Evolutionary conservation across 768 basidiomycete genomes (phyloP).

Genomic region (Lactarius hatsudake): DNA sequence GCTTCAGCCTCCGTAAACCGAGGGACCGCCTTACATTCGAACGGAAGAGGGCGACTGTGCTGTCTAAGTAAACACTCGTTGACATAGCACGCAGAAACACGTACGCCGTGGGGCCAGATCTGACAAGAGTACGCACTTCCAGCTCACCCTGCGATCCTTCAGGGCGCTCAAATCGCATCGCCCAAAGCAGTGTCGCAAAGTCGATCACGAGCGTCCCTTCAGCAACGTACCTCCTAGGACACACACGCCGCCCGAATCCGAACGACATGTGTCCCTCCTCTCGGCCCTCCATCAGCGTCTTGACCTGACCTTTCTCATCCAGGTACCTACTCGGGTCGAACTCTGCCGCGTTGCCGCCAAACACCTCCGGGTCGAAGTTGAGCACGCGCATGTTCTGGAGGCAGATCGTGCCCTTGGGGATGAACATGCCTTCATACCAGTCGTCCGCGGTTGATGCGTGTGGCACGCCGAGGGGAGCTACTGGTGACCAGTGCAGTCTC

Average conservation of each 20-base stretch:
- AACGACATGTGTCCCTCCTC: constrained; percentile 31
- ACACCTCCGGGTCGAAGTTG: background rate
- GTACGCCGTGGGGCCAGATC: constrained; percentile 11
- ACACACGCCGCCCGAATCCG: constrained; percentile 35
- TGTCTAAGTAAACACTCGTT: background rate
- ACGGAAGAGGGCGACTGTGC: constrained; percentile 17
- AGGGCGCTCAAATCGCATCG: constrained; percentile 24
- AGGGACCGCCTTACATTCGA: constrained; percentile 21
- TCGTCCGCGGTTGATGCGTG: constrained; percentile 9
- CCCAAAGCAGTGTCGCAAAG: constrained; percentile 34
- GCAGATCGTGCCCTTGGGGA: constrained; percentile 19
- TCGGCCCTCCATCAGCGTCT: constrained; percentile 25
- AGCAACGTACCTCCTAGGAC: constrained; percentile 35
- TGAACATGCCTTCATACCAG: constrained; percentile 21
- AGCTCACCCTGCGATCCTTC: constrained; percentile 4
- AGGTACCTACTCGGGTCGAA: constrained; percentile 8
- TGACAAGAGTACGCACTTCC: background rate
- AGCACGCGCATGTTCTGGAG: constrained; percentile 8
- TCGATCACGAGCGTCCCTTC: constrained; percentile 34
- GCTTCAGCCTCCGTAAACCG: constrained; percentile 16
- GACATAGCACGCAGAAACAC: background rate
- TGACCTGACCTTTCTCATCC: constrained; percentile 5
- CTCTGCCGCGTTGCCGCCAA: background rate
- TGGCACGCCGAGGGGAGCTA: constrained; percentile 29
- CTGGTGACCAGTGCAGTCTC: constrained; percentile 34